phyloP scores from a whole-genome alignment of 2,329 filamentous ascomycete species.

The Fusarium papillatum region DNA sequence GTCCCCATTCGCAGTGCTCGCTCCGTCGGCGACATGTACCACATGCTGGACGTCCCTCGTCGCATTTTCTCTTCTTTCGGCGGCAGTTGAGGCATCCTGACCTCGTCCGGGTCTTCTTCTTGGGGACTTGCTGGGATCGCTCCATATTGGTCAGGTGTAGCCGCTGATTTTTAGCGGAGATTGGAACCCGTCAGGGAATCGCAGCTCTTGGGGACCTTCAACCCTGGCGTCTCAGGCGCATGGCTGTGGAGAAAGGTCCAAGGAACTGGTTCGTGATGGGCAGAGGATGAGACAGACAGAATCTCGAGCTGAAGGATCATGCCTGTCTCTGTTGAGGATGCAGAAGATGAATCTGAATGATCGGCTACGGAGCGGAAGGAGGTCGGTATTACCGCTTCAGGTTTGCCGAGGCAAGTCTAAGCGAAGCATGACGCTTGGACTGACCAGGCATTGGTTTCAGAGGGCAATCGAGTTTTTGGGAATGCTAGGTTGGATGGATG shows the following conservation, averaged over 20 bases:
- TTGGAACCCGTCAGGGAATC: neutral
- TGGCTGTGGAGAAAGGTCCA: neutral
- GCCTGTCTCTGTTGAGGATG: neutral
- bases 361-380: neutral
- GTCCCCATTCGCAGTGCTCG: slow-evolving; percentile 53
- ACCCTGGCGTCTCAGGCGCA: neutral
- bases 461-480: neutral
- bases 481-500: neutral
- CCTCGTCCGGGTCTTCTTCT: slow-evolving; percentile 50
- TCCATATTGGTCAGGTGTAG: slow-evolving; percentile 41
- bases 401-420: slow-evolving; percentile 4
- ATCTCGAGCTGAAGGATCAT: neutral
- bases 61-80: slow-evolving; percentile 55
- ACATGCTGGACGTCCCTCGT: slow-evolving; percentile 52
- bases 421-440: neutral
- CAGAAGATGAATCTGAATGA: neutral
- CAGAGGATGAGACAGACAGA: neutral
- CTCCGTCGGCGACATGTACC: slow-evolving; percentile 49
- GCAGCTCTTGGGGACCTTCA: neutral
- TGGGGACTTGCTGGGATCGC: neutral
- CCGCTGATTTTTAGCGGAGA: slow-evolving; percentile 46
- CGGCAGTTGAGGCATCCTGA: slow-evolving; percentile 55
- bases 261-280: neutral
- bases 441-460: neutral
- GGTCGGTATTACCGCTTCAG: neutral